These are phyloP conservation scores for Diaporthe ampelina DNA, from an alignment of 2,329 filamentous ascomycete species.

Conservation along the genomic window DNA sequence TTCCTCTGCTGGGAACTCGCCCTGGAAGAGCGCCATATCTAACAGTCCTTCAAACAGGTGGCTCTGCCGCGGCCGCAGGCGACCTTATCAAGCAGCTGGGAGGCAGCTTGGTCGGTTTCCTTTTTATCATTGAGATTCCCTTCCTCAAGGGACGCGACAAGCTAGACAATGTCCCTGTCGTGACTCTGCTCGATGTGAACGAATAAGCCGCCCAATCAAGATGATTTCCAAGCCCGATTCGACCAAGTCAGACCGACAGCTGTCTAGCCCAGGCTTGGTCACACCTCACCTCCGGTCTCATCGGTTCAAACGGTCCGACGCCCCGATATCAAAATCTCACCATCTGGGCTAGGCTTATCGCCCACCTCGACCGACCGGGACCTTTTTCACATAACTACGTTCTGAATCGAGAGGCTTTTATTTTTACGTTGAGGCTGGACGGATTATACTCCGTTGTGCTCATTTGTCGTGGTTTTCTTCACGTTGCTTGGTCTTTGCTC, in stretches of 20 bases:
- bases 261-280: constrained; percentile 6
- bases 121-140: constrained; percentile 96
- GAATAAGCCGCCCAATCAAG: constrained; percentile 20
- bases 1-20: background rate
- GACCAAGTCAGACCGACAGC: constrained; percentile 19
- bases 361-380: background rate
- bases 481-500: background rate
- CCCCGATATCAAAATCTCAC: constrained; percentile 7
- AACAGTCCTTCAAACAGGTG: constrained; percentile 70
- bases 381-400: background rate
- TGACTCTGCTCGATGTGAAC: constrained; percentile 80
- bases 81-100: constrained; percentile 88
- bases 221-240: background rate
- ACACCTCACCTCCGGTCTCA: constrained; percentile 2
- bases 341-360: background rate
- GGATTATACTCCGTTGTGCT: background rate
- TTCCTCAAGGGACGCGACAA: constrained; percentile 93
- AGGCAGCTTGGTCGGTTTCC: constrained; percentile 86
- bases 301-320: constrained; percentile 14
- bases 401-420: background rate
- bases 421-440: background rate
- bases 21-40: background rate
- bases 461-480: background rate
- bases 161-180: constrained; percentile 82
- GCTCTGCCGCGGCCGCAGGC: constrained; percentile 89